phyloP scores from a whole-genome alignment of 352 stramenopile species.

The Lagenidium sp. region DNA sequence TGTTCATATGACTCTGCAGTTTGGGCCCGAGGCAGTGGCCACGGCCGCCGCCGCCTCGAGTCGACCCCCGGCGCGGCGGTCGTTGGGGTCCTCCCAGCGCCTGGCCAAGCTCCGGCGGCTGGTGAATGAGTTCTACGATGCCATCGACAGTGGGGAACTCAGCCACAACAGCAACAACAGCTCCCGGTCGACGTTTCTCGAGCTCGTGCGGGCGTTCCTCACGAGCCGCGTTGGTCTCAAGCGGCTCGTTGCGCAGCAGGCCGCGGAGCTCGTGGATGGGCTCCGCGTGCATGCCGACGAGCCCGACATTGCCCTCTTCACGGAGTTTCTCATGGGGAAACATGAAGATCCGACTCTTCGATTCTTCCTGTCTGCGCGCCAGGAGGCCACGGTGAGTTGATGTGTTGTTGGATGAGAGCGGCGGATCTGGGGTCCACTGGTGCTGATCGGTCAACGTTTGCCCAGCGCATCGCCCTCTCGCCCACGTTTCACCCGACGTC shows the following conservation, averaged over 20 bases:
- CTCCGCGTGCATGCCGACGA: slow-evolving; percentile 20
- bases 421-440: background rate
- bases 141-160: slow-evolving; percentile 22
- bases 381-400: slow-evolving; percentile 24
- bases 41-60: too few relatives aligned
- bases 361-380: slow-evolving; percentile 50
- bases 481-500: background rate
- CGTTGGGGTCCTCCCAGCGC: background rate
- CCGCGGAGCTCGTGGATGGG: slow-evolving; percentile 40
- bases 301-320: slow-evolving; percentile 52
- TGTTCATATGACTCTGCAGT: too few relatives aligned
- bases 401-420: background rate
- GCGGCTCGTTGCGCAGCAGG: slow-evolving; percentile 51
- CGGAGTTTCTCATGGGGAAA: slow-evolving; percentile 40
- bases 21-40: too few relatives aligned
- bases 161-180: background rate
- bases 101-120: slow-evolving; percentile 30
- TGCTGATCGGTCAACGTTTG: background rate
- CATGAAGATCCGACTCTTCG: slow-evolving; percentile 29
- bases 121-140: slow-evolving; percentile 71
- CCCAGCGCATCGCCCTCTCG: background rate
- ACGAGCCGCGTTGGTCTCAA: slow-evolving; percentile 57
- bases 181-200: slow-evolving; percentile 13
- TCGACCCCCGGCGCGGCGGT: background rate
- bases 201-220: slow-evolving; percentile 47